Percentiles rank a stretch among this genome's conserved stretches.
Evolutionary conservation across 163 green algal species (phyloP).

Genomic region (Chloromonas sp.): DNA sequence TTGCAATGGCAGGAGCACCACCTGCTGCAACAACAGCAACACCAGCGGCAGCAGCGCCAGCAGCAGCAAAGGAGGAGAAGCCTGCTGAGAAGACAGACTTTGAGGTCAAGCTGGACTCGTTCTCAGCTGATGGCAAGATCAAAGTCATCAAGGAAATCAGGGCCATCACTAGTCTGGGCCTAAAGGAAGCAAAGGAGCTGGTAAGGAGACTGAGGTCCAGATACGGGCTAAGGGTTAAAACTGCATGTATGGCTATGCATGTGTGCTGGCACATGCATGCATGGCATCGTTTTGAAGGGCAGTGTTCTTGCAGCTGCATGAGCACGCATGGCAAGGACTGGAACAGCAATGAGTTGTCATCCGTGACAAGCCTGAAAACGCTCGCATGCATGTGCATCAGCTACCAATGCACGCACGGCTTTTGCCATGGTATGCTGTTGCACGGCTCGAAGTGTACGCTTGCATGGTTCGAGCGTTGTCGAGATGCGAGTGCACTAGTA

Average conservation of each 20-base stretch:
- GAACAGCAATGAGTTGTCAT: too few relatives aligned
- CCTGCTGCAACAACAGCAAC: slow-evolving; percentile 27
- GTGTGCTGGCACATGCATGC: background rate
- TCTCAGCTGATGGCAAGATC: slow-evolving; percentile 87
- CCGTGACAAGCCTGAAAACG: too few relatives aligned
- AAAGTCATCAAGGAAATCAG: slow-evolving; percentile 98
- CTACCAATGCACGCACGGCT: too few relatives aligned
- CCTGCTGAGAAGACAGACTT: slow-evolving; percentile 93
- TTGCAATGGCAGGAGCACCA: slow-evolving; percentile 27
- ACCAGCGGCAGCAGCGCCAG: slow-evolving; percentile 23
- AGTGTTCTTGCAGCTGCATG: background rate
- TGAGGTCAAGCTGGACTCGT: slow-evolving; percentile 89
- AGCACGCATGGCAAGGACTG: too few relatives aligned
- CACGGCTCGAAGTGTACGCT: too few relatives aligned
- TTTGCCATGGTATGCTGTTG: too few relatives aligned
- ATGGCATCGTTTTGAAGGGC: background rate
- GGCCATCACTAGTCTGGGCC: slow-evolving; percentile 79
- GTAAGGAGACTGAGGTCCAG: slow-evolving; percentile 35
- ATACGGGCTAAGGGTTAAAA: background rate
- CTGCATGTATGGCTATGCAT: background rate
- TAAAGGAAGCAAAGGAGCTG: slow-evolving; percentile 98
- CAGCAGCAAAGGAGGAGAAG: slow-evolving; percentile 43
- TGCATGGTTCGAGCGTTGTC: too few relatives aligned
- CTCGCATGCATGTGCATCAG: too few relatives aligned
- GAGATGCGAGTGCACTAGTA: too few relatives aligned